A percentile compares a stretch with the other conserved stretches of the same genome.
Conservation (phyloP, 2,329 filamentous ascomycete species). For the Septoria petroselini region DNA sequence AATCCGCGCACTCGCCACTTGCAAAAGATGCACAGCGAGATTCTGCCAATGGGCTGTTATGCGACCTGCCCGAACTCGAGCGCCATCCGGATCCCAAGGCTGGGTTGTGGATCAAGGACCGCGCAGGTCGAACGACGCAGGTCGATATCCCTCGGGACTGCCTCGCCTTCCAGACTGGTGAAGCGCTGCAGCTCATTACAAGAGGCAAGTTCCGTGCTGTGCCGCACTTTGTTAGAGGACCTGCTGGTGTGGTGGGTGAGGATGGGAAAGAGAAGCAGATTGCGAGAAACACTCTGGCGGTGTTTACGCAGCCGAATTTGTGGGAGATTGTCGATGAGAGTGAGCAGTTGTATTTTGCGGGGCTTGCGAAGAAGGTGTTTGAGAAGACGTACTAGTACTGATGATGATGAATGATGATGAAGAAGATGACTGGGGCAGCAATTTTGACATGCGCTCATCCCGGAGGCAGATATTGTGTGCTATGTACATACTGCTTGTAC, state of each 20-base stretch:
- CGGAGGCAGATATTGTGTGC: too few species aligned
- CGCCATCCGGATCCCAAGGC: conserved; percentile 77
- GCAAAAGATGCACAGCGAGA: conserved; percentile 27
- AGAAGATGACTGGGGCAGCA: too few species aligned
- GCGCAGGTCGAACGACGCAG: conserved; percentile 78
- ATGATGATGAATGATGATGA: too few species aligned
- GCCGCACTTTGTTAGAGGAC: conserved; percentile 82
- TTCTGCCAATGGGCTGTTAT: not conserved
- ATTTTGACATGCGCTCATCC: too few species aligned
- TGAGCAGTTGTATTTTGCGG: conserved; percentile 43
- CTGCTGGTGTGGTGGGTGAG: conserved; percentile 51
- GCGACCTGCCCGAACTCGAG: conserved; percentile 63
- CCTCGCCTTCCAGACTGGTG: conserved; percentile 93
- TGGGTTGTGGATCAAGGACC: conserved; percentile 90
- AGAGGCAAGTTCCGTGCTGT: conserved; percentile 89
- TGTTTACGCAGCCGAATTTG: conserved; percentile 95
- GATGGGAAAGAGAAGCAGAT: conserved; percentile 48
- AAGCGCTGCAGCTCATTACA: conserved; percentile 87
- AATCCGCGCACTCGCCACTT: conserved; percentile 47
- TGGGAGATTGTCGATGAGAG: conserved; percentile 71
- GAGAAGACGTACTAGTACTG: conserved; percentile 24
- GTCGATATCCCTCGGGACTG: conserved; percentile 88
- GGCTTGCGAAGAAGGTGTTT: conserved; percentile 24
- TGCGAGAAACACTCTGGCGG: conserved; percentile 77
- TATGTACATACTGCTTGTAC: too few species aligned